These are phyloP conservation scores for Tilletia walkeri DNA, from an alignment of 1,284 basidiomycete genomes.

Conservation along the genomic window DNA sequence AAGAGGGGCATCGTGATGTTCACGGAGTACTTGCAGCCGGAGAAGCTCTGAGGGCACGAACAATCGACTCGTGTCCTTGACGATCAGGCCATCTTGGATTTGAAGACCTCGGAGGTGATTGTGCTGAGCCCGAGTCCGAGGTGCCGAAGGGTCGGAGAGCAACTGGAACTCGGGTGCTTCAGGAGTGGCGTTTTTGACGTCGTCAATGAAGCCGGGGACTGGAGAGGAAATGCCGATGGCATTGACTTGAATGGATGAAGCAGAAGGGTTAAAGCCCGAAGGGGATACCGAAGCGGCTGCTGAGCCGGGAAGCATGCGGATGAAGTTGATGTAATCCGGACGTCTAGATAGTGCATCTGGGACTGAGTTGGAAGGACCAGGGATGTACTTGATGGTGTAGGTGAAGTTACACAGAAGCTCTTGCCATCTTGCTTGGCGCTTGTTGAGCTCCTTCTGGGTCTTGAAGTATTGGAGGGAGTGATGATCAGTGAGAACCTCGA, in stretches of 20 bases:
- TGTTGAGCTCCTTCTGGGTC: constrained; percentile 20
- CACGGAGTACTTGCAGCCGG: constrained; percentile 28
- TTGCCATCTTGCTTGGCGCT: constrained; percentile 28
- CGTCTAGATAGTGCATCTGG: constrained; percentile 28
- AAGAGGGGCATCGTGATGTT: constrained; percentile 36
- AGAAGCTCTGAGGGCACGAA: neutral
- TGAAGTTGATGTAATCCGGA: constrained; percentile 21
- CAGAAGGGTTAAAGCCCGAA: neutral
- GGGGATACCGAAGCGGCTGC: neutral
- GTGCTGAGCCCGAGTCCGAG: neutral
- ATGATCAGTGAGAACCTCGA: constrained; percentile 28
- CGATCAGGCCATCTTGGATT: neutral
- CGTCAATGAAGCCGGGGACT: neutral
- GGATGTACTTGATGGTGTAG: constrained; percentile 24
- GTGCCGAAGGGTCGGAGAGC: neutral
- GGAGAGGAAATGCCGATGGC: neutral
- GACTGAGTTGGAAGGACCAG: constrained; percentile 22
- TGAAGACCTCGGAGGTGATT: constrained; percentile 1
- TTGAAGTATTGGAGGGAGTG: constrained; percentile 28
- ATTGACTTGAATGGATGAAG: neutral
- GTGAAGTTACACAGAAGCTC: constrained; percentile 27
- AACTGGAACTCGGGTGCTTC: neutral
- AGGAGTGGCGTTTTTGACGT: neutral
- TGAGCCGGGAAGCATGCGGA: neutral
- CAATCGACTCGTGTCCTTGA: neutral